phyloP scores from a whole-genome alignment of 1,284 basidiomycete genomes.

The Xerocomus minutiporus region DNA sequence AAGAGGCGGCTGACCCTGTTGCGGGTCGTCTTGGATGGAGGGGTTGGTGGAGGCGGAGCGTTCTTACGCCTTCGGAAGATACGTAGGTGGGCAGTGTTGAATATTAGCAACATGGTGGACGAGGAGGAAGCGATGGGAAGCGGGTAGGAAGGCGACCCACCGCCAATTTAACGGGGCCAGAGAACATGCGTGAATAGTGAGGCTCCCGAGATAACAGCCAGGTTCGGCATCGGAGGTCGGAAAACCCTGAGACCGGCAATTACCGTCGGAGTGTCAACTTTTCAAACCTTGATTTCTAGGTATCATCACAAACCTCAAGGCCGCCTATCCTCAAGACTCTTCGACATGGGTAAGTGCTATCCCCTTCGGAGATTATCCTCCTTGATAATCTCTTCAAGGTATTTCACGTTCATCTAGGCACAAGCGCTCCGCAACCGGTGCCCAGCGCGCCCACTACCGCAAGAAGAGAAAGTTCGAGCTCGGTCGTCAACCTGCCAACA shows the following conservation, averaged over 20 bases:
- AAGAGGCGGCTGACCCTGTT: constrained; percentile 94
- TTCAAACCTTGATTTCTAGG: constrained; percentile 33
- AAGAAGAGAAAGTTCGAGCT: constrained; percentile 99
- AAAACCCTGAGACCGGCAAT: constrained; percentile 14
- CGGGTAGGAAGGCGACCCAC: constrained; percentile 15
- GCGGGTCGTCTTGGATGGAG: constrained; percentile 74
- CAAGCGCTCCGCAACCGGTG: constrained; percentile 91
- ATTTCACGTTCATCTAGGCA: constrained; percentile 92
- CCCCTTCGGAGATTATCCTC: background rate
- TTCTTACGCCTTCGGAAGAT: constrained; percentile 25
- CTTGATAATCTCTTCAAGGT: constrained; percentile 47
- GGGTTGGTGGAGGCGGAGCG: background rate
- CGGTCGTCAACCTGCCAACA: constrained; percentile 92
- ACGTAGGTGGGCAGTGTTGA: constrained; percentile 17
- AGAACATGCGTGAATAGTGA: constrained; percentile 21
- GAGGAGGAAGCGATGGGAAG: constrained; percentile 27
- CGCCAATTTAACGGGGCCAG: constrained; percentile 18
- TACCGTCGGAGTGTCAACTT: constrained; percentile 25
- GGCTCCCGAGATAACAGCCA: constrained; percentile 1
- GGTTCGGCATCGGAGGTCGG: background rate
- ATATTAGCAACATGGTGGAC: constrained; percentile 16
- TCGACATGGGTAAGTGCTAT: constrained; percentile 54
- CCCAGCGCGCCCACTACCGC: constrained; percentile 92
- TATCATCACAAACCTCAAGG: constrained; percentile 20
- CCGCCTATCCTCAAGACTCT: constrained; percentile 33